A percentile compares a stretch with the other conserved stretches of the same genome.
Evolutionary conservation across 148 eudicot species (phyloP).

Genomic region (Bassia scoparia): DNA sequence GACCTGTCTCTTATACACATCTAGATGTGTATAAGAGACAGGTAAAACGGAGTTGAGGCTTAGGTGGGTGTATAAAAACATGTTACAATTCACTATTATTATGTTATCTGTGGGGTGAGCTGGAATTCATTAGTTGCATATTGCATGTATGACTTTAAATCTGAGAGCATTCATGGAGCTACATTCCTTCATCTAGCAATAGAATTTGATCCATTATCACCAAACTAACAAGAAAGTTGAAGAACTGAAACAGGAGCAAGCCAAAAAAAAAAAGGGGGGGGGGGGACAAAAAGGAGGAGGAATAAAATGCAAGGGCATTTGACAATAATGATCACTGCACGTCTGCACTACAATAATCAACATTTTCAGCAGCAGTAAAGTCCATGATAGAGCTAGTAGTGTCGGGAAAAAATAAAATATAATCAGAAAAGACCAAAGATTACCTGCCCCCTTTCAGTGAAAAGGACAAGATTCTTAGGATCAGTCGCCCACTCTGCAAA

Average conservation of each 20-base stretch:
- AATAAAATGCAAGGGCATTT: neutral
- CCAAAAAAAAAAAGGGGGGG: neutral
- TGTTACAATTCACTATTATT: no score
- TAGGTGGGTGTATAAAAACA: no score
- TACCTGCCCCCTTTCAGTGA: conserved; percentile 99
- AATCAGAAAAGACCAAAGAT: conserved; percentile 8
- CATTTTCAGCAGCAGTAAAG: conserved; percentile 6
- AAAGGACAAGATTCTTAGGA: conserved; percentile 80
- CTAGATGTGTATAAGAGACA: no score
- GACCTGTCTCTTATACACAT: no score
- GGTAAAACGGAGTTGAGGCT: no score
- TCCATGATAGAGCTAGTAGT: neutral
- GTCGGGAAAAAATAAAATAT: no score
- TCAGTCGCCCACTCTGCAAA: conserved; percentile 98
- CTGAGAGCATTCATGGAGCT: neutral
- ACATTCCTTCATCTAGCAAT: conserved; percentile 7
- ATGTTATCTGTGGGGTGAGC: no score
- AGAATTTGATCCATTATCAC: neutral
- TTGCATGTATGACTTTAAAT: neutral
- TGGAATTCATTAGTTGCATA: neutral
- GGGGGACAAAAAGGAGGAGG: no score
- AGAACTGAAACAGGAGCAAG: neutral
- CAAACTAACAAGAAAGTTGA: neutral
- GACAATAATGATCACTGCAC: neutral
- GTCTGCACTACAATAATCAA: neutral